Base-by-base conservation (phyloP, 257 asterid species). In the Salvia miltiorrhiza region DNA sequence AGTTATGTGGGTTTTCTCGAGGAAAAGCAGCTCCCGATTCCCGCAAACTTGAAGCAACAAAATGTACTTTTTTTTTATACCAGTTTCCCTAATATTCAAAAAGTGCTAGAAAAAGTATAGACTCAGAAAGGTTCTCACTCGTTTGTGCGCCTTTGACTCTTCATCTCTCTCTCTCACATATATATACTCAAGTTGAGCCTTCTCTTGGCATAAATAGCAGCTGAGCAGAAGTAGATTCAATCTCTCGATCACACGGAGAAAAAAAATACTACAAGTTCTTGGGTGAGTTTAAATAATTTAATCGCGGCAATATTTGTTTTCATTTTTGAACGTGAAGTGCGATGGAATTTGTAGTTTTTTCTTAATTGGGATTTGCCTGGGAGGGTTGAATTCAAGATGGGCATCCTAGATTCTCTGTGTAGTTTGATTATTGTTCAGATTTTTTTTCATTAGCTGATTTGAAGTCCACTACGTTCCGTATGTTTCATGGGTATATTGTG, bases 131-230 rank as follows among this genome's bases (percentile, higher is more conserved):
- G 39, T 67, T 14, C 9, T 32, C 62, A 60, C 57, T 50, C 66
- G 71, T 50, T 74, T 48, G 50, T 67, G 59, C 58, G 52, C 58
- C 59, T 68, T 69, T 68, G 72, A 69, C 73, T 49, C 40, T 52
- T n/a, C 23, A 17, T 17, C 63, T 56, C 53, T 61, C 69, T 40
- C 62, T 12, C 41, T 11, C 33, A 3, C 9, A n/a, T 54, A 58
- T 71, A 28, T 64, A 16, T 73, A 65, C 17, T 39, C 52, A 16
- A 39, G 52, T 13, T 40, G 48, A 26, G 49, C 61, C 30, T 76
- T 61, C 72, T 21, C 47, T 50, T 26, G 32, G 28, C 66, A 59
- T 53, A 39, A 47, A 67, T 45, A 66, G 76, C 64, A 66, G 26
- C 77, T 28, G 59, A 59, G 70, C 53, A 14, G 62, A 24, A 64